Base-by-base conservation (phyloP, 2,329 filamentous ascomycete species). In the Dactylellina parvicollis region DNA sequence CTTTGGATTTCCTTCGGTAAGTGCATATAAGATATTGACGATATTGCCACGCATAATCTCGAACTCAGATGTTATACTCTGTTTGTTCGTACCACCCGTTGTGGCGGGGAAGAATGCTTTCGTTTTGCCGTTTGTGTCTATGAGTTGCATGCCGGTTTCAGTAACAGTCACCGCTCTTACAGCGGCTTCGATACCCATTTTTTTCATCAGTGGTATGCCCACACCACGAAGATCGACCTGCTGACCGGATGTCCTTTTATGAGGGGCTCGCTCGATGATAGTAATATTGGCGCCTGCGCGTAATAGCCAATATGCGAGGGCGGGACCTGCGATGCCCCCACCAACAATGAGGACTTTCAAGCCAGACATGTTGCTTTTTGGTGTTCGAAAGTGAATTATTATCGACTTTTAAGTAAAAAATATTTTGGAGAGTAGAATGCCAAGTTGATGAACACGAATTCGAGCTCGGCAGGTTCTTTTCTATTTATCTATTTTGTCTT, bases 11-110 rank as follows among this genome's bases (percentile, higher is more conserved):
- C 78, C 4, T 20, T 59, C 38, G 3, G 55, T 59, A 2, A 59
- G 38, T 2, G 85, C 81, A 75, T 84, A 84, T 0, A 88, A 77
- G 1, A 88, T 79, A 9, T 80, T 78, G 2, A 83, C 82, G n/a
- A 89, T 76, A 57, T 87, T 84, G 0, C 84, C 86, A 7, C 86
- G 81, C 82, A 89, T 85, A 52, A 89, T 85, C 79, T 89, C 87
- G 70, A 82, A 87, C 64, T 89, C 86, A 69, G 82, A 84, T 0
- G 84, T 85, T 24, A 86, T 78, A 7, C 79, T 79, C 76, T 85
- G 83, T 30, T 75, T 76, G 0, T 83, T 82, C 57, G 81, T 79
- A 2, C 82, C 83, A 0, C 82, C 78, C 54, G 80, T 79, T 75
- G 83, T 82, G 32, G 79, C 79, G 20, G 77, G 76, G 46, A 85